Evolutionary conservation across 305 asterid genomes (phyloP), one percentile per base, ranked within the genome.

Genomic region (Withania somnifera): DNA sequence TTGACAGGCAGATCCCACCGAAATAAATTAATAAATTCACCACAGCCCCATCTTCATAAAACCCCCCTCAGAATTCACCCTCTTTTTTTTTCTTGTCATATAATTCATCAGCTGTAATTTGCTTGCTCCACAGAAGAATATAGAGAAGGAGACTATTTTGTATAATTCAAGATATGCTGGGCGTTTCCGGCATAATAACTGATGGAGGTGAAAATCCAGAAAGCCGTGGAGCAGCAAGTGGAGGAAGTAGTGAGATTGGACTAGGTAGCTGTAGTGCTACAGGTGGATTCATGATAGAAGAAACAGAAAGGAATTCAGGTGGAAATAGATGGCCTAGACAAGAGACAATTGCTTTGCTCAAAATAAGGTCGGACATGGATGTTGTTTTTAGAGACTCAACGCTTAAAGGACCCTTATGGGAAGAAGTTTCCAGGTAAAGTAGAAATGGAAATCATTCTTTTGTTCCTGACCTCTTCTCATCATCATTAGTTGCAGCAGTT

Each of bases 391-490:
- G 91, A 64, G 98, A 96, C 79, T 92, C 99, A 22, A 96, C 93
- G 73, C 93, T 93, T 73, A 96, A 96, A 90, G 98, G 94, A 50
- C 99, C 99, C 82, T 91, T 96, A 86, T 96, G 99, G 99, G 99
- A 96, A 45, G 94, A 94, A 83, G 97, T 96, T 83, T 94, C 98
- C 85, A 96, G 99, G 99, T 95, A 87, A n/a, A n/a, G n/a, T n/a
- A n/a, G n/a, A n/a, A n/a, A n/a, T n/a, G n/a, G n/a, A n/a, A n/a
- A n/a, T n/a, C n/a, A n/a, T n/a, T n/a, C n/a, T n/a, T n/a, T n/a
- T n/a, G n/a, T n/a, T n/a, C n/a, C n/a, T n/a, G n/a, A n/a, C 40
- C 24, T 14, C 19, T 6, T 28, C 2, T 2, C 69, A 6, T 61
- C 11, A 28, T 73, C 58, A 19, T n/a, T n/a, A n/a, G n/a, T n/a